phyloP scores from a whole-genome alignment of 148 eudicot species.

The Rhododendron kiyosumense region DNA sequence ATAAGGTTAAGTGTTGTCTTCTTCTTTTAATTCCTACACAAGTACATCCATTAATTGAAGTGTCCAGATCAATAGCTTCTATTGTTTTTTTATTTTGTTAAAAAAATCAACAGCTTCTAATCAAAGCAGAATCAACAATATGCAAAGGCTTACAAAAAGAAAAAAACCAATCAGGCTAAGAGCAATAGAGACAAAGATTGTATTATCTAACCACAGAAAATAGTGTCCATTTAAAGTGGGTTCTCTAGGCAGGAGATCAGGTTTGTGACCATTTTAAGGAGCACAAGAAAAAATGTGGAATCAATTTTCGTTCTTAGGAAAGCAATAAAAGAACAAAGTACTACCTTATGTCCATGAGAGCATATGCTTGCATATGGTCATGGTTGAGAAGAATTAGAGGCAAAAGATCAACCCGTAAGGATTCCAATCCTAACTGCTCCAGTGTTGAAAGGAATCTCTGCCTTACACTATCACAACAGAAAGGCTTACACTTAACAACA shows the following conservation, averaged over 20 bases:
- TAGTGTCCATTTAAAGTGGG: too few species aligned
- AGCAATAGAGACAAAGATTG: not conserved
- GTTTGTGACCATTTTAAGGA: not conserved
- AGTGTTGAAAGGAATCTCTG: slow-evolving; percentile 75
- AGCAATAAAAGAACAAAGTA: not conserved
- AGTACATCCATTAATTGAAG: not conserved
- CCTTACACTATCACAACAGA: slow-evolving; percentile 83
- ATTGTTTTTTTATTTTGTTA: not conserved
- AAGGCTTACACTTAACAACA: slow-evolving; percentile 96
- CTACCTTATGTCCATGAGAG: slow-evolving; percentile 97
- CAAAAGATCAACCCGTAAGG: slow-evolving; percentile 86
- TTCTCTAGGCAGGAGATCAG: not conserved
- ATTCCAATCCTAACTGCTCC: slow-evolving; percentile 89
- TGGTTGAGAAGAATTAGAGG: slow-evolving; percentile 96
- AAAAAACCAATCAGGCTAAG: too few species aligned
- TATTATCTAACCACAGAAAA: not conserved
- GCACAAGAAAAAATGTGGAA: not conserved
- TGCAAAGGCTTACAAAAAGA: slow-evolving; percentile 1
- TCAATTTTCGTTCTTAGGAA: not conserved
- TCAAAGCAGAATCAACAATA: not conserved
- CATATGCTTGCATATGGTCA: slow-evolving; percentile 98
- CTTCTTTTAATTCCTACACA: not conserved
- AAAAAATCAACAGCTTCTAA: not conserved
- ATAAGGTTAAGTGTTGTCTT: not conserved
- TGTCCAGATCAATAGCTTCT: not conserved